Evolutionary conservation across 805 yeast species (phyloP).

Genomic region (Hanseniaspora hatyaiensis): DNA sequence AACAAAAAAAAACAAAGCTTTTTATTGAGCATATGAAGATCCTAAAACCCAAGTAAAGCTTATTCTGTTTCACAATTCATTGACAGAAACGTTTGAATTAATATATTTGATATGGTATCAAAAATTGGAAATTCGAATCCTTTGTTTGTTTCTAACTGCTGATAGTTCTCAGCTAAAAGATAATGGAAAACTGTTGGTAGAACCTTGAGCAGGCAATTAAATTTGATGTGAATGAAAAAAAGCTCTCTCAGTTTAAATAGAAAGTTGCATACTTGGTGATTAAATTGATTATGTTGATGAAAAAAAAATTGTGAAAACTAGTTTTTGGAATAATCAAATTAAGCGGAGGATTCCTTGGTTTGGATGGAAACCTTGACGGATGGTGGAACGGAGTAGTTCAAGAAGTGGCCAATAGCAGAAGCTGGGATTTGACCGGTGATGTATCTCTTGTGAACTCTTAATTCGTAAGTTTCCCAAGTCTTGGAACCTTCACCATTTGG

Average conservation of each 20-base stretch:
- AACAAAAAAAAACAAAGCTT: background rate
- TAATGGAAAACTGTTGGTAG: conserved; percentile 11
- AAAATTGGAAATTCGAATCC: conserved; percentile 1
- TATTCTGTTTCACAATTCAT: too few species aligned
- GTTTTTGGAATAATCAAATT: background rate
- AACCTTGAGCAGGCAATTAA: conserved; percentile 15
- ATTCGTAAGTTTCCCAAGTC: conserved; percentile 99
- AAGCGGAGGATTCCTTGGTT: conserved; percentile 15
- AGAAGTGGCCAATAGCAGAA: conserved; percentile 32
- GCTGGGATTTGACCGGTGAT: conserved; percentile 97
- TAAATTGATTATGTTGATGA: background rate
- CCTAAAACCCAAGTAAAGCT: too few species aligned
- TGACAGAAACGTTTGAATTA: conserved; percentile 1
- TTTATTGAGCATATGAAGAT: too few species aligned
- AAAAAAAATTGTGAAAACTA: background rate
- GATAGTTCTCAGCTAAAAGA: conserved; percentile 17
- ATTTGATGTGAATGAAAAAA: background rate
- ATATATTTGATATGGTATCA: too few species aligned
- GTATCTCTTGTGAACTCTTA: conserved; percentile 99
- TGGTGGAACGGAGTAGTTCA: conserved; percentile 12
- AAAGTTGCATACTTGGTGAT: background rate
- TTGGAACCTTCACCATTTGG: conserved; percentile 99
- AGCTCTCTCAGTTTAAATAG: too few species aligned
- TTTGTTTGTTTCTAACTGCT: conserved; percentile 15
- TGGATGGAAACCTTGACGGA: conserved; percentile 15